Evolutionary conservation across 169 alveolate genomes (phyloP).

Genomic region (Plasmodium billcollinsi): DNA sequence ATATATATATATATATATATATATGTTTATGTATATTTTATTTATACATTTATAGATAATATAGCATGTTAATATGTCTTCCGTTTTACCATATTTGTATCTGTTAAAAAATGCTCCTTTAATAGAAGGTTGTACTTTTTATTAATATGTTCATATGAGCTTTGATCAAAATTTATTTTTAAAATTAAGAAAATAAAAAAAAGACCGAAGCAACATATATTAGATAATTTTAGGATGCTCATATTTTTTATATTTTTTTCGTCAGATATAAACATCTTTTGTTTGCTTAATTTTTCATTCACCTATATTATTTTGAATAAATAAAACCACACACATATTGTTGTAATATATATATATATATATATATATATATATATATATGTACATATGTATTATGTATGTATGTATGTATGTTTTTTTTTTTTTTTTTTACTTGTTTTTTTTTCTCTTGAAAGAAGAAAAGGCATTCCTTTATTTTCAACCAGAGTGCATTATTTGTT

Average conservation of each 20-base stretch:
- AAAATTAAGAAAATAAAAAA: slow-evolving; percentile 36
- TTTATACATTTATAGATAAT: background rate
- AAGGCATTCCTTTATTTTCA: slow-evolving; percentile 4
- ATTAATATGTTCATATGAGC: slow-evolving; percentile 7
- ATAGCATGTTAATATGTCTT: too few species aligned
- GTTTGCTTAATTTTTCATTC: background rate
- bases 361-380: background rate
- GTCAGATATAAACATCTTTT: background rate
- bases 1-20: background rate
- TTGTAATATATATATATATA: background rate
- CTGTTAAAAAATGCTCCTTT: slow-evolving; percentile 21
- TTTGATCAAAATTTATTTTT: slow-evolving; percentile 34
- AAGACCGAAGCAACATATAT: slow-evolving; percentile 13
- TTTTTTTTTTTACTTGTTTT: background rate
- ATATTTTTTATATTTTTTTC: slow-evolving; percentile 11
- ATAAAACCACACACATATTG: background rate
- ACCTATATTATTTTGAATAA: background rate
- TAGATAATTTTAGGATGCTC: slow-evolving; percentile 10
- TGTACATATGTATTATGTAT: background rate
- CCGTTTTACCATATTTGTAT: slow-evolving; percentile 14
- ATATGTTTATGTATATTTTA: background rate
- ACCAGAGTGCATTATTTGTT: slow-evolving; percentile 4
- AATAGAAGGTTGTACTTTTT: slow-evolving; percentile 3
- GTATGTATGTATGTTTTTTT: background rate
- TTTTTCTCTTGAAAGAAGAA: slow-evolving; percentile 16